These are phyloP conservation scores for Solanum peruvianum DNA, from an alignment of 257 asterid species.

Conservation along the genomic window DNA sequence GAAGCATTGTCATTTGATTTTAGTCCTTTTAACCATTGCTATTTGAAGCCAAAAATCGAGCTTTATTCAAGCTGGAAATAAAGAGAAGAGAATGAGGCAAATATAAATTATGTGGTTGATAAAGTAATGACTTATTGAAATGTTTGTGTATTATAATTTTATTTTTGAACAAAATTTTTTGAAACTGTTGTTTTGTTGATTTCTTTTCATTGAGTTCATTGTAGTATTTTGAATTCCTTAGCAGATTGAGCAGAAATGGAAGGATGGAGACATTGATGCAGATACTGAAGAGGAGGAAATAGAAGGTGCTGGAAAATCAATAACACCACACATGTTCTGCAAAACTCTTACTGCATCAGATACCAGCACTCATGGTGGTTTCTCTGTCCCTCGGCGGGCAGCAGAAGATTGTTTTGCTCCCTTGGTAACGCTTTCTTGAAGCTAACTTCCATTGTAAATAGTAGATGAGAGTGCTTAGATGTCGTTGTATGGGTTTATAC, in stretches of 20 bases:
- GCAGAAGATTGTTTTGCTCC: conserved; percentile 99
- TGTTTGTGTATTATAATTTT: background rate
- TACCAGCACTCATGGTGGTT: conserved; percentile 98
- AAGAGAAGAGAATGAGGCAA: background rate
- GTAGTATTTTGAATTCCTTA: background rate
- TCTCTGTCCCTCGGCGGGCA: conserved; percentile 97
- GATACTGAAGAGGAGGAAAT: conserved; percentile 52
- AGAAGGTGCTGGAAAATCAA: conserved; percentile 41
- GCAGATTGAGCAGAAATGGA: conserved; percentile 55
- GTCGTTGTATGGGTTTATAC: background rate
- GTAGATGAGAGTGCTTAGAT: background rate
- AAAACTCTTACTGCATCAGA: conserved; percentile 96
- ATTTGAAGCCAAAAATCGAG: background rate
- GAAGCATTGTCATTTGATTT: background rate
- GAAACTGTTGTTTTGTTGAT: background rate
- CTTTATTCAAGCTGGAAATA: background rate
- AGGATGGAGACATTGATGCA: conserved; percentile 41
- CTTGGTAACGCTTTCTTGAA: conserved; percentile 31
- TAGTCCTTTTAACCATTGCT: background rate
- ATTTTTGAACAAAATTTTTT: background rate
- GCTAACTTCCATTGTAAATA: background rate
- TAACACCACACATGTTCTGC: conserved; percentile 91
- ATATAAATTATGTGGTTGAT: background rate
- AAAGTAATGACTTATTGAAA: background rate
- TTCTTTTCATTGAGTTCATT: background rate